phyloP scores from a whole-genome alignment of 352 stramenopile species.

The Phytophthora sp. region DNA sequence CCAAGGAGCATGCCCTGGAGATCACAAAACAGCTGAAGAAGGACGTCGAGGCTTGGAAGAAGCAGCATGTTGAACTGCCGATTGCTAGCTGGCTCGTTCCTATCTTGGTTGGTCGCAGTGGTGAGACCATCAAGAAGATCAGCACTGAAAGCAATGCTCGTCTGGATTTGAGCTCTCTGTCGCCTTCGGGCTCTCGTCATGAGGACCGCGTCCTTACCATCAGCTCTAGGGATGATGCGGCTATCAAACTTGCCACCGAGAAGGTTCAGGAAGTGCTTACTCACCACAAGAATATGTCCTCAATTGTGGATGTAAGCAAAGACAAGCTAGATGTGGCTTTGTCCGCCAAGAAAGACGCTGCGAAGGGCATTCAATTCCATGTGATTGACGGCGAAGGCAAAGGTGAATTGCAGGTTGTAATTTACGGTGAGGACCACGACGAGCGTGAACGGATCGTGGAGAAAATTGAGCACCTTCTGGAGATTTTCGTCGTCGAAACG shows the following conservation, averaged over 20 bases:
- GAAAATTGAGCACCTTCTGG: conserved; percentile 67
- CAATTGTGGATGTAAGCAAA: conserved; percentile 49
- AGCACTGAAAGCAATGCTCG: conserved; percentile 61
- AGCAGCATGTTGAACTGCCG: conserved; percentile 70
- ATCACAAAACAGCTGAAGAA: conserved; percentile 55
- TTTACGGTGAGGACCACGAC: conserved; percentile 63
- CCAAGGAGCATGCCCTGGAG: conserved; percentile 51
- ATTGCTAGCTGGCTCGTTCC: conserved; percentile 72
- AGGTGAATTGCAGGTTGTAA: conserved; percentile 51
- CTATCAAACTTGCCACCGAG: conserved; percentile 58
- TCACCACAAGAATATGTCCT: conserved; percentile 58
- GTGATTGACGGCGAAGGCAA: conserved; percentile 52
- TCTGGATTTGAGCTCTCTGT: conserved; percentile 55
- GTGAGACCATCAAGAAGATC: conserved; percentile 82
- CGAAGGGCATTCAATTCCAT: conserved; percentile 61
- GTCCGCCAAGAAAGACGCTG: conserved; percentile 52
- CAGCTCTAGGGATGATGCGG: conserved; percentile 67
- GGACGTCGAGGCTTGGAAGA: conserved; percentile 64
- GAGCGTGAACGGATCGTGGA: conserved; percentile 64
- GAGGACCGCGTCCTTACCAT: conserved; percentile 65
- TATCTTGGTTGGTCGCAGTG: conserved; percentile 74
- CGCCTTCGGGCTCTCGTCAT: conserved; percentile 26
- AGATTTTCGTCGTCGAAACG: conserved; percentile 54
- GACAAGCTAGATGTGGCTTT: conserved; percentile 62
- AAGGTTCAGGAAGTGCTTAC: conserved; percentile 64